phyloP scores from a whole-genome alignment of 1,284 basidiomycete species.

The Lentinus polychrous region DNA sequence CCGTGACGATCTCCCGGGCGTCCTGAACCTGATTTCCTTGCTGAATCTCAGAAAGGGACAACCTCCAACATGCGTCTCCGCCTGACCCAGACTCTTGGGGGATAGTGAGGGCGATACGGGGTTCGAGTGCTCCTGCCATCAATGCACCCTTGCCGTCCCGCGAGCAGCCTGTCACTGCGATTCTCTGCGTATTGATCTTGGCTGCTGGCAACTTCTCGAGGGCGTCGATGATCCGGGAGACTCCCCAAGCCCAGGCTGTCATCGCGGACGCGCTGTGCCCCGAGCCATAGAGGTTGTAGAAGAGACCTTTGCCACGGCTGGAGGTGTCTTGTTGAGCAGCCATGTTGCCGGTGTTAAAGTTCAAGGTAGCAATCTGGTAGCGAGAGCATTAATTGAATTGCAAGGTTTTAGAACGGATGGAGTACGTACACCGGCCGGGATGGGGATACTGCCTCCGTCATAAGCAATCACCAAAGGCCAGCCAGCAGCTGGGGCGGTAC shows the following conservation, averaged over 20 bases:
- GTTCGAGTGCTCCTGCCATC: conserved; percentile 47
- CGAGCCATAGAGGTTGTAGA: conserved; percentile 45
- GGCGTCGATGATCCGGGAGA: conserved; percentile 47
- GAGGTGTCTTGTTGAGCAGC: conserved; percentile 34
- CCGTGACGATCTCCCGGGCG: conserved; percentile 43
- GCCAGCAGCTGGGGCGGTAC: conserved; percentile 30
- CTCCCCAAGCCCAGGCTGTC: conserved; percentile 53
- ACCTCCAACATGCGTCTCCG: conserved; percentile 48
- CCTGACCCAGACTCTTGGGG: conserved; percentile 53
- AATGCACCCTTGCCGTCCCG: conserved; percentile 51
- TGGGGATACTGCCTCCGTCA: conserved; percentile 43
- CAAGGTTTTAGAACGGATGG: background rate
- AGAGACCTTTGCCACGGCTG: conserved; percentile 45
- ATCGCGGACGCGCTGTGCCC: conserved; percentile 39
- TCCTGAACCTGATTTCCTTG: conserved; percentile 35
- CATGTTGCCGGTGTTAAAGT: conserved; percentile 45
- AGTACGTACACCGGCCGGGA: conserved; percentile 32
- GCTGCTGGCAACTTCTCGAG: conserved; percentile 37
- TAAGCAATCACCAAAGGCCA: conserved; percentile 47
- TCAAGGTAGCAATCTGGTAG: conserved; percentile 39
- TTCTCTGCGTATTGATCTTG: conserved; percentile 36
- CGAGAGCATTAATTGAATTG: background rate
- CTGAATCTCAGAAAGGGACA: conserved; percentile 37
- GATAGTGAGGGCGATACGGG: conserved; percentile 46
- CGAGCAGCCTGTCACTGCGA: conserved; percentile 51